Evolutionary conservation across 495 filamentous ascomycete genomes (phyloP), one percentile per base, ranked within the genome.

Genomic region (Penicillium samsonianum): DNA sequence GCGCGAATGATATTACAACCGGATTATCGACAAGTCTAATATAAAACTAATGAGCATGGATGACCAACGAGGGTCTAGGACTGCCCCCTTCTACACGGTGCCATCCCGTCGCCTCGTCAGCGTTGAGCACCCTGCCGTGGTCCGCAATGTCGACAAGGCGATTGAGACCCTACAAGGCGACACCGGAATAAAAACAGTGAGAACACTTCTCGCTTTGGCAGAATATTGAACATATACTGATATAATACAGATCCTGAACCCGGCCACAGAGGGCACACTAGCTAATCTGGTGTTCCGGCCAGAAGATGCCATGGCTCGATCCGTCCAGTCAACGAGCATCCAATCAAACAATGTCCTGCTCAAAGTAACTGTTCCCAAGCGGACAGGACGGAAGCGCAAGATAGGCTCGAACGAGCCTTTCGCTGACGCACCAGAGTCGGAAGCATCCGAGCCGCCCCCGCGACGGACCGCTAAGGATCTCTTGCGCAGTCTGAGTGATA

Each of bases 71-170:
- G 59, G 48, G n/a, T 46, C 63, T 10, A 60, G 70, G 60, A 75
- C 69, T 9, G 80, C 83, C 12, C 80, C 83, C 7, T 82, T 80
- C 75, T 81, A 82, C 58, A 41, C 72, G 0, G 76, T 96, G 26
- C 91, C 90, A 3, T 57, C 77, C 31, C 78, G 82, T 41, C 77
- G 78, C 19, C 76, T 97, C 43, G 82, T 91, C 31, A 87, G 85
- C 55, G 81, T 98, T 22, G 94, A 98, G 66, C 92, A 98, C 71
- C 94, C 95, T 6, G 87, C 86, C 57, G 84, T 95, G 49, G 76
- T 98, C 64, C 84, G 83, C 63, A 87, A 96, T 72, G 64, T 96
- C 50, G 87, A 95, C 60, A 90, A 87, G 56, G 94, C 83, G 17
- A 79, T 98, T 57, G 80, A 84, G 19, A 93, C 91, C 0, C 82